phyloP scores from a whole-genome alignment of 768 basidiomycete genomes.

The Pilatotrama ljubarskyi region DNA sequence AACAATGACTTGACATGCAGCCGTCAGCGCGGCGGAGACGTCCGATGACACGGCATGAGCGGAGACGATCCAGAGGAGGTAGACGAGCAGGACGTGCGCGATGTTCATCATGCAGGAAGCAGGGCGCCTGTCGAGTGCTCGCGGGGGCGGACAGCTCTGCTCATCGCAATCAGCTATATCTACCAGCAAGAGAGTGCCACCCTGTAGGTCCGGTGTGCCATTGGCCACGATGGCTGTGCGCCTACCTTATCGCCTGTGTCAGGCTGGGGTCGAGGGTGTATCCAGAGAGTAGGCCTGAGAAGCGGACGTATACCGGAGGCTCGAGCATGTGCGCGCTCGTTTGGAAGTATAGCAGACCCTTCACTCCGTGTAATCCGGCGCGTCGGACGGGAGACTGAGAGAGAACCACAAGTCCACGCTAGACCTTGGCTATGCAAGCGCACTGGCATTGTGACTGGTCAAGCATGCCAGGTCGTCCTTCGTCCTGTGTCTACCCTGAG shows the following conservation, averaged over 20 bases:
- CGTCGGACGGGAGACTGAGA: too few relatives aligned
- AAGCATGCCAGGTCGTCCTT: too few relatives aligned
- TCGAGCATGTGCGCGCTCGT: background rate
- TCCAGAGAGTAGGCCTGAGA: background rate
- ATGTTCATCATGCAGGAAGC: background rate
- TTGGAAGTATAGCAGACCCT: too few relatives aligned
- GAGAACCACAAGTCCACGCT: too few relatives aligned
- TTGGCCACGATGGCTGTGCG: background rate
- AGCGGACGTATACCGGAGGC: background rate
- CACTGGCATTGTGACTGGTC: too few relatives aligned
- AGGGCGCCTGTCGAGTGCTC: background rate
- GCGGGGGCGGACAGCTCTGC: background rate
- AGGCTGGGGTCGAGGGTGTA: background rate
- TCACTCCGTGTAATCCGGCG: too few relatives aligned
- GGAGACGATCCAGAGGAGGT: background rate
- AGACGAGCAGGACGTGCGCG: background rate
- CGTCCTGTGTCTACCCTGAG: too few relatives aligned
- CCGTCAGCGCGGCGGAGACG: background rate
- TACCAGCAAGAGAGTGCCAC: background rate
- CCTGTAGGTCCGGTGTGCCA: background rate
- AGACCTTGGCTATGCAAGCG: too few relatives aligned
- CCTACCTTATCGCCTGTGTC: background rate
- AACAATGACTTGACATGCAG: background rate
- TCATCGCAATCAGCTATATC: background rate
- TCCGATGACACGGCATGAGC: background rate